phyloP scores from a whole-genome alignment of 1,284 basidiomycete genomes.

The Ceratobasidium sp. region DNA sequence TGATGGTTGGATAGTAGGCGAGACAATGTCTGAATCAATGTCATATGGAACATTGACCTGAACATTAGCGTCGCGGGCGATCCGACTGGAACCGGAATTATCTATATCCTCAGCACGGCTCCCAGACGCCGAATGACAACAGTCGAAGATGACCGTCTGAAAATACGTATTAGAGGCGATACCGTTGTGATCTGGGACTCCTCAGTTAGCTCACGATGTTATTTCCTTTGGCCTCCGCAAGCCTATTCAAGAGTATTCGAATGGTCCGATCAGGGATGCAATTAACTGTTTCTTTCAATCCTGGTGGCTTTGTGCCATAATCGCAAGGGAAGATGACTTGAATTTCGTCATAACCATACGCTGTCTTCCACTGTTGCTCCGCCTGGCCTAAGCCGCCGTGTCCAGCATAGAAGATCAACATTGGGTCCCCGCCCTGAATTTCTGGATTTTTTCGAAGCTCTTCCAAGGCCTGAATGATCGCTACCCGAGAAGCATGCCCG shows the following conservation, averaged over 20 bases:
- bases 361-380: not conserved
- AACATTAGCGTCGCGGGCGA: slow-evolving; percentile 1
- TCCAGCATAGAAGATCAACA: slow-evolving; percentile 29
- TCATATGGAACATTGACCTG: not conserved
- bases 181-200: too few relatives aligned
- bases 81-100: not conserved
- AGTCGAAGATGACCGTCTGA: slow-evolving; percentile 34
- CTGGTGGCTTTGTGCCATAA: not conserved
- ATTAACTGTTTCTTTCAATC: not conserved
- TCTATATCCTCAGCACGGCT: not conserved
- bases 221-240: slow-evolving; percentile 6
- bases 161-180: not conserved
- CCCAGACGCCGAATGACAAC: slow-evolving; percentile 13
- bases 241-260: not conserved
- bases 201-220: slow-evolving; percentile 16
- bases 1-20: not conserved
- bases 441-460: not conserved
- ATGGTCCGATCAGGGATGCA: slow-evolving; percentile 19
- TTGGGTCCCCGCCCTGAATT: slow-evolving; percentile 22
- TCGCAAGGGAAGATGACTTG: slow-evolving; percentile 37
- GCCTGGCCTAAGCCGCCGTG: not conserved
- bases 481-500: not conserved
- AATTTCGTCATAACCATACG: not conserved
- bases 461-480: not conserved
- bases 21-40: slow-evolving; percentile 14